Evolutionary conservation across 2,329 filamentous ascomycete genomes (phyloP).

Genomic region (Sporothrix schenckii): DNA sequence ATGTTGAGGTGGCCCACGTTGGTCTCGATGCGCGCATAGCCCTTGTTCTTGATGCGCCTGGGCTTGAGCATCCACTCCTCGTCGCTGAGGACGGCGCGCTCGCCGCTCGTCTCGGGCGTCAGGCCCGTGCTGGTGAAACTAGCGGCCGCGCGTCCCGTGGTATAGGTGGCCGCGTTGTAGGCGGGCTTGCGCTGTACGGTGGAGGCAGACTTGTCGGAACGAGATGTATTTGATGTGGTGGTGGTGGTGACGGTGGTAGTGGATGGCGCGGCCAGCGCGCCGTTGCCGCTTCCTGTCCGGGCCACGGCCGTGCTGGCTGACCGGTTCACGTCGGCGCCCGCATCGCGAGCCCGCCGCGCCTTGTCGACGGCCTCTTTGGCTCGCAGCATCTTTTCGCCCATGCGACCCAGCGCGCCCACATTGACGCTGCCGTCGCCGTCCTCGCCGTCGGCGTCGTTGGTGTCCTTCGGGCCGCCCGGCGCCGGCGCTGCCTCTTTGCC

Average conservation of each 20-base stretch:
- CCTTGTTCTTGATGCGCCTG: slow-evolving; percentile 83
- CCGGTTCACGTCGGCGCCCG: slow-evolving; percentile 61
- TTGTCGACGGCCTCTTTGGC: slow-evolving; percentile 94
- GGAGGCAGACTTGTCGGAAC: slow-evolving; percentile 8
- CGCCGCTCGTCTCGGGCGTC: slow-evolving; percentile 86
- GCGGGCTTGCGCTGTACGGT: slow-evolving; percentile 49
- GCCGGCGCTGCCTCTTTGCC: slow-evolving; percentile 64
- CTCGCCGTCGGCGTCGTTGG: slow-evolving; percentile 63
- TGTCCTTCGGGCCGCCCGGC: slow-evolving; percentile 69
- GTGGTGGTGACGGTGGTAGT: slow-evolving; percentile 47
- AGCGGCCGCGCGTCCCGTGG: slow-evolving; percentile 86
- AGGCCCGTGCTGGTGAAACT: slow-evolving; percentile 95
- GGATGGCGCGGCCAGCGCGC: slow-evolving; percentile 43
- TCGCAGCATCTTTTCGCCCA: slow-evolving; percentile 79
- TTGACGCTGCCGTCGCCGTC: slow-evolving; percentile 75
- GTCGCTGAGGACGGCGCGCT: slow-evolving; percentile 82
- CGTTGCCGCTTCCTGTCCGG: slow-evolving; percentile 46
- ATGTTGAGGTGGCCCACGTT: slow-evolving; percentile 82
- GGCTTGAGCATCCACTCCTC: slow-evolving; percentile 97
- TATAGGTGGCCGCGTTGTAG: slow-evolving; percentile 87
- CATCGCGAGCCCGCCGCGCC: slow-evolving; percentile 74
- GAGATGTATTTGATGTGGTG: slow-evolving; percentile 38
- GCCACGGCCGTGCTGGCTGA: slow-evolving; percentile 38
- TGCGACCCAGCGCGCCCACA: slow-evolving; percentile 73
- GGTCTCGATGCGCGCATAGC: slow-evolving; percentile 88